Evolutionary conservation across 1,284 basidiomycete genomes (phyloP).

Genomic region (Coniferiporia weirii): DNA sequence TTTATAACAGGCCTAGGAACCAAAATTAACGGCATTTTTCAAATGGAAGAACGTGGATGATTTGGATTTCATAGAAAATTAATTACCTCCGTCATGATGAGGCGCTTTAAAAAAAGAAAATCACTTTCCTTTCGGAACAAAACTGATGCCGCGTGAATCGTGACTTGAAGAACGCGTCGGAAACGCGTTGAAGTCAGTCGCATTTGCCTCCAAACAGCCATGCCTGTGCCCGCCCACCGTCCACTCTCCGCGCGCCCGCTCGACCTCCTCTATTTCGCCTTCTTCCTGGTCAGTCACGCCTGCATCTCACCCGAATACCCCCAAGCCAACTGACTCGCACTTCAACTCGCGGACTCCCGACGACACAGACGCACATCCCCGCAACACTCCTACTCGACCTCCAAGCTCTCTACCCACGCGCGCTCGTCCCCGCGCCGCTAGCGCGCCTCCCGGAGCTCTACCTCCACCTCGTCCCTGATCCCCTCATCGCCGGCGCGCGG

Average conservation of each 20-base stretch:
- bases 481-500: constrained; percentile 51
- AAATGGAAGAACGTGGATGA: too few species aligned
- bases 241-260: constrained; percentile 39
- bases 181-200: not conserved
- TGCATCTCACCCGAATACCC: not conserved
- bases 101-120: not conserved
- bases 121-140: not conserved
- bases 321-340: not conserved
- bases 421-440: constrained; percentile 43
- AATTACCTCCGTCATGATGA: too few species aligned
- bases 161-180: not conserved
- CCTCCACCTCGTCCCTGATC: constrained; percentile 51
- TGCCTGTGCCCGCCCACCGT: not conserved
- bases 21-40: too few species aligned
- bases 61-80: too few species aligned
- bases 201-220: not conserved
- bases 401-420: constrained; percentile 60
- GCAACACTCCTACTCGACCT: constrained; percentile 62
- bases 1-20: too few species aligned
- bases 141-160: not conserved
- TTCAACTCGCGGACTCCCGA: too few species aligned
- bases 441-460: constrained; percentile 41
- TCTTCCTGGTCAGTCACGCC: constrained; percentile 47
- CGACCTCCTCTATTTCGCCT: constrained; percentile 58
- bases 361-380: constrained; percentile 54